A percentile compares a stretch with the other conserved stretches of the same genome.
Evolutionary conservation across 768 basidiomycete genomes (phyloP).

Genomic region (Leccinum fibrillosum): DNA sequence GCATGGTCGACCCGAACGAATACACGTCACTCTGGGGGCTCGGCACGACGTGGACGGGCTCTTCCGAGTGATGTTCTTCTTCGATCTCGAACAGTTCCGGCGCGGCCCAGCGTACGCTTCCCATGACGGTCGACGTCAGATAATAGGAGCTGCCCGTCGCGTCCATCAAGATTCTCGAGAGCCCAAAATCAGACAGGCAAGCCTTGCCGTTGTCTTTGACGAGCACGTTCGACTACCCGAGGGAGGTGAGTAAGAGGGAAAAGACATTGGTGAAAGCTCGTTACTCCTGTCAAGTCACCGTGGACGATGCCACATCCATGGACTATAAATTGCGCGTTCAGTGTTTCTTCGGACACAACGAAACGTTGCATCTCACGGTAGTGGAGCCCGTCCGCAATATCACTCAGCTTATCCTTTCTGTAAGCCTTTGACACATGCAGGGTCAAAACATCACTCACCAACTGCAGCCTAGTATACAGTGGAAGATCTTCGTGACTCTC

Average conservation of each 20-base stretch:
- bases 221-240: constrained; percentile 33
- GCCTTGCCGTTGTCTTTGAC: constrained; percentile 31
- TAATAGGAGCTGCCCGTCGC: constrained; percentile 18
- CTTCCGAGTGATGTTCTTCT: constrained; percentile 23
- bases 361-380: constrained; percentile 10
- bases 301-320: constrained; percentile 34
- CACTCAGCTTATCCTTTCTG: constrained; percentile 7
- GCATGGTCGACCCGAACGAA: constrained; percentile 36
- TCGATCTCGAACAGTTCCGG: constrained; percentile 35
- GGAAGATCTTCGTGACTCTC: constrained; percentile 9
- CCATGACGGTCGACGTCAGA: constrained; percentile 35
- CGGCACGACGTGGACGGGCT: constrained; percentile 10
- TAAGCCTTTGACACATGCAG: not conserved
- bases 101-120: constrained; percentile 49
- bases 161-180: constrained; percentile 30
- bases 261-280: not conserved
- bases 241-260: not conserved
- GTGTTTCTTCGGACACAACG: not conserved
- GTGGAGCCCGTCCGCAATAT: constrained; percentile 20
- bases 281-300: constrained; percentile 45
- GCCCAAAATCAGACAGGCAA: constrained; percentile 36
- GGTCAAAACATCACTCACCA: constrained; percentile 18
- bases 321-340: constrained; percentile 8
- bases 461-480: not conserved
- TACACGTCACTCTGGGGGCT: constrained; percentile 39